A percentile compares a stretch with the other conserved stretches of the same genome.
phyloP scores from a whole-genome alignment of 768 basidiomycete genomes.

The Sporobolomyces phaffii region DNA sequence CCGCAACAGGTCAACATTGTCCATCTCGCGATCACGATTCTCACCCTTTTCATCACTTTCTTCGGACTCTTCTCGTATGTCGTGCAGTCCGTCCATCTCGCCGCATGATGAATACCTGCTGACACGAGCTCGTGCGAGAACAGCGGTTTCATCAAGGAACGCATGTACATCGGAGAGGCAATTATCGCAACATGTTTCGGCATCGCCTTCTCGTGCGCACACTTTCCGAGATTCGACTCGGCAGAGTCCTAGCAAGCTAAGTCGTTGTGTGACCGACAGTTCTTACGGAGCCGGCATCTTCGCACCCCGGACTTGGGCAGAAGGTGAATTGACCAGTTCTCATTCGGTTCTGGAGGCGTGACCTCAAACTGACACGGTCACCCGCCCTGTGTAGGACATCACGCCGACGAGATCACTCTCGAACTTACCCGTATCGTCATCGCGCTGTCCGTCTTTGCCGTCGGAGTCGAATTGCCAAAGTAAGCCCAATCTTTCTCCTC shows the following conservation, averaged over 20 bases:
- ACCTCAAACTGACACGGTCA: too few relatives aligned
- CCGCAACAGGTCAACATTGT: constrained; percentile 41
- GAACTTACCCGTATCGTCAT: constrained; percentile 89
- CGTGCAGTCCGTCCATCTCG: too few relatives aligned
- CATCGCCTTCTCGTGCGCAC: constrained; percentile 49
- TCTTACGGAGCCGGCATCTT: constrained; percentile 42
- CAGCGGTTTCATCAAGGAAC: constrained; percentile 67
- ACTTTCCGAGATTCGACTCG: too few relatives aligned
- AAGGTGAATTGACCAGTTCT: constrained; percentile 6
- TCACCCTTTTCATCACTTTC: constrained; percentile 37
- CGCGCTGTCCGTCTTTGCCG: constrained; percentile 94
- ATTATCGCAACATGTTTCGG: constrained; percentile 91
- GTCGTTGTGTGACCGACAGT: too few relatives aligned
- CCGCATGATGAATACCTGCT: too few relatives aligned
- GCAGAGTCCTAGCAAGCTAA: too few relatives aligned
- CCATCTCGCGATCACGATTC: constrained; percentile 34
- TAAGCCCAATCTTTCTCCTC: constrained; percentile 19
- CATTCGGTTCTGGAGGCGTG: too few relatives aligned
- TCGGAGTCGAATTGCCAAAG: constrained; percentile 90
- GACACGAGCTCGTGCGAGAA: not conserved
- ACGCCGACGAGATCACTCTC: constrained; percentile 71
- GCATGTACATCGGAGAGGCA: constrained; percentile 91
- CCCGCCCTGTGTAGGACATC: constrained; percentile 27
- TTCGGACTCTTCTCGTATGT: constrained; percentile 40
- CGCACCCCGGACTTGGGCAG: constrained; percentile 39